A percentile compares a stretch with the other conserved stretches of the same genome.
These are phyloP conservation scores for Epichloe elymi DNA, from an alignment of 2,329 filamentous ascomycete species.

Conservation along the genomic window DNA sequence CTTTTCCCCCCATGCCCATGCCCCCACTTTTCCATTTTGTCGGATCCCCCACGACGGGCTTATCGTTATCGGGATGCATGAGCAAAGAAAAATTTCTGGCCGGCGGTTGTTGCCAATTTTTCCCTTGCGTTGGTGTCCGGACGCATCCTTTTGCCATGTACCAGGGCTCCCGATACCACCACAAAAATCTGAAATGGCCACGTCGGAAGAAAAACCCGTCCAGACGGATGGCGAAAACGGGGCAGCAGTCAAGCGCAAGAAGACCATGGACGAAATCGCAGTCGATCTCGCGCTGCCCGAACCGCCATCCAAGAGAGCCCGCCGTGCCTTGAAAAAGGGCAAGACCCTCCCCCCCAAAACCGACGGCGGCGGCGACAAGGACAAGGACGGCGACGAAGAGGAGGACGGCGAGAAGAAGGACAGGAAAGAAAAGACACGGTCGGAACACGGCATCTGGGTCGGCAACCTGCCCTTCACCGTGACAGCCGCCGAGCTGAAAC, in stretches of 20 bases:
- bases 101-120: not conserved
- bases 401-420: constrained; percentile 27
- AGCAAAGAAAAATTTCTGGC: not conserved
- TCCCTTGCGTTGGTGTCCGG: not conserved
- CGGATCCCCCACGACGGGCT: not conserved
- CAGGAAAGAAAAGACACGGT: constrained; percentile 43
- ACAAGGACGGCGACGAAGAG: constrained; percentile 19
- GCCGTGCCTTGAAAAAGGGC: constrained; percentile 79
- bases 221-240: constrained; percentile 7
- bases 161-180: not conserved
- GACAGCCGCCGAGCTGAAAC: constrained; percentile 60
- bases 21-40: not conserved
- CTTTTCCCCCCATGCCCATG: not conserved
- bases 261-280: constrained; percentile 63
- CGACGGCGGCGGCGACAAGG: constrained; percentile 22
- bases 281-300: constrained; percentile 84
- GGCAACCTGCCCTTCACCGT: constrained; percentile 83
- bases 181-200: constrained; percentile 4
- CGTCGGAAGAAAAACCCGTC: constrained; percentile 4
- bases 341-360: constrained; percentile 41
- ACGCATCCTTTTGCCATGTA: not conserved
- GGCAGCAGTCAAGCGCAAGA: constrained; percentile 50
- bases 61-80: not conserved
- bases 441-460: constrained; percentile 83
- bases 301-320: constrained; percentile 86